Percentiles rank a stretch among this genome's conserved stretches.
phyloP scores from a whole-genome alignment of 1,284 basidiomycete species.

The Pseudozyma flocculosa region DNA sequence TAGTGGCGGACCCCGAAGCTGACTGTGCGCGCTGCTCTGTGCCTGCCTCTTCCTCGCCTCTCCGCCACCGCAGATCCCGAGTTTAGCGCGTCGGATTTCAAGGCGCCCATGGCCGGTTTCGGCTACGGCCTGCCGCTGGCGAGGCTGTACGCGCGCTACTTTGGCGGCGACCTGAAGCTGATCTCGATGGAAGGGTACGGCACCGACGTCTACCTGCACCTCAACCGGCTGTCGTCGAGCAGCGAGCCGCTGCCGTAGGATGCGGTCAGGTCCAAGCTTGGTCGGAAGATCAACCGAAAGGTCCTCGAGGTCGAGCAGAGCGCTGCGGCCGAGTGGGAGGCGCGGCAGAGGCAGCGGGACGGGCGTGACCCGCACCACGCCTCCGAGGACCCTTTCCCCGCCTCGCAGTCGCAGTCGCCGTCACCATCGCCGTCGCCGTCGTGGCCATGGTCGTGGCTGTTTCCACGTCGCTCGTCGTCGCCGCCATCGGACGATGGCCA shows the following conservation, averaged over 20 bases:
- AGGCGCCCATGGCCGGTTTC: slow-evolving; percentile 95
- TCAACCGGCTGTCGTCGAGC: slow-evolving; percentile 69
- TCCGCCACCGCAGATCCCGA: slow-evolving; percentile 66
- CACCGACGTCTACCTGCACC: slow-evolving; percentile 74
- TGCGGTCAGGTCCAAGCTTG: slow-evolving; percentile 41
- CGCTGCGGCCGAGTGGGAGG: background rate
- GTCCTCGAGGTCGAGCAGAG: slow-evolving; percentile 20
- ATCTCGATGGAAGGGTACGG: slow-evolving; percentile 89
- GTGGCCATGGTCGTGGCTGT: no score
- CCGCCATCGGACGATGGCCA: no score
- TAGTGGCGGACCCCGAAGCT: no score
- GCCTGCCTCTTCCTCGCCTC: background rate
- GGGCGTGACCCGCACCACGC: no score
- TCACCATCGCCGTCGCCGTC: no score
- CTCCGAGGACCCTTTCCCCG: no score
- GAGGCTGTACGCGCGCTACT: slow-evolving; percentile 89
- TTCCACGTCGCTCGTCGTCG: no score
- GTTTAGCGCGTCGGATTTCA: slow-evolving; percentile 89
- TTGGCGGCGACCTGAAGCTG: slow-evolving; percentile 91
- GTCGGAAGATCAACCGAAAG: slow-evolving; percentile 36
- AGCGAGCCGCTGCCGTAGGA: slow-evolving; percentile 60
- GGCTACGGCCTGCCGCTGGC: slow-evolving; percentile 85
- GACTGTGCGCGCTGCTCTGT: no score
- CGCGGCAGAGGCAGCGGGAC: background rate
- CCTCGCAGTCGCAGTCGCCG: no score